Evolutionary conservation across 169 alveolate species (phyloP).

Genomic region (Plasmodium coatneyi): DNA sequence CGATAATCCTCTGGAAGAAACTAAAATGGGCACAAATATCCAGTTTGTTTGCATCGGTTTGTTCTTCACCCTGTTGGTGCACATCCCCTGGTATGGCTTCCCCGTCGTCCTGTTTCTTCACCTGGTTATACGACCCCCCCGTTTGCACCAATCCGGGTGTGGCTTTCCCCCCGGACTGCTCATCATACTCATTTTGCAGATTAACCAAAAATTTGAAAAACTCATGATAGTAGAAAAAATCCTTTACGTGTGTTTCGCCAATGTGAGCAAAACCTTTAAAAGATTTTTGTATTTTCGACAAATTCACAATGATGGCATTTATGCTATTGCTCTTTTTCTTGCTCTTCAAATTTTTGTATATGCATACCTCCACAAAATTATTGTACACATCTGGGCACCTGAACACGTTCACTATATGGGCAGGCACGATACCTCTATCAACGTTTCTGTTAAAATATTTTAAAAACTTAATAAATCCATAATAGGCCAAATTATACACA

Average conservation of each 20-base stretch:
- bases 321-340: slow-evolving; percentile 64
- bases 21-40: background rate
- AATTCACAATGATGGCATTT: slow-evolving; percentile 66
- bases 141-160: background rate
- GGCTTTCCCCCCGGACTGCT: background rate
- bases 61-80: background rate
- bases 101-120: background rate
- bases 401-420: background rate
- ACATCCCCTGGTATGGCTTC: background rate
- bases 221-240: slow-evolving; percentile 41
- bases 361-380: slow-evolving; percentile 55
- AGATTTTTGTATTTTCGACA: slow-evolving; percentile 51
- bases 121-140: background rate
- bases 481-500: slow-evolving; percentile 66
- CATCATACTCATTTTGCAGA: slow-evolving; percentile 25
- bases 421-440: slow-evolving; percentile 4
- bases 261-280: slow-evolving; percentile 65
- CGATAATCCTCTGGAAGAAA: slow-evolving; percentile 8
- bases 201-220: slow-evolving; percentile 72
- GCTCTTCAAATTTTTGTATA: slow-evolving; percentile 69
- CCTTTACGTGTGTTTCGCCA: slow-evolving; percentile 24
- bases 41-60: too few species aligned
- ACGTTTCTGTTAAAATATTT: background rate
- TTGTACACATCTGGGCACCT: slow-evolving; percentile 7
- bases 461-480: slow-evolving; percentile 61